These are phyloP conservation scores for Macrolepiota dolichaula DNA, from an alignment of 768 basidiomycete genomes.

Conservation along the genomic window DNA sequence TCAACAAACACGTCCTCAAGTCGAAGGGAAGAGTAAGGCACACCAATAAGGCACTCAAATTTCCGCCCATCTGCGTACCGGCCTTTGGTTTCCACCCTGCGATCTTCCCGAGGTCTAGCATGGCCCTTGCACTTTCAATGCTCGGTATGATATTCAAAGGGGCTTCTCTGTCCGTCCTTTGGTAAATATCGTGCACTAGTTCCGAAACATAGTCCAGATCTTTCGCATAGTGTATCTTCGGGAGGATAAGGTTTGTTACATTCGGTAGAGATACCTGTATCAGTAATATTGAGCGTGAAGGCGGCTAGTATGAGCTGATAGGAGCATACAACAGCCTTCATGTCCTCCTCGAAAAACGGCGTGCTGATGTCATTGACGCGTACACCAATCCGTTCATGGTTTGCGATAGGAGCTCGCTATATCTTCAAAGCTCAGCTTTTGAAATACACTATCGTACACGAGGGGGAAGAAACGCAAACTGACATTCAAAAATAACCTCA, in stretches of 20 bases:
- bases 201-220: constrained; percentile 65
- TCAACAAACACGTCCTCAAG: background rate
- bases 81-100: constrained; percentile 61
- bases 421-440: constrained; percentile 2
- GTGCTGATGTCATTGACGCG: constrained; percentile 68
- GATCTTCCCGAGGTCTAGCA: constrained; percentile 67
- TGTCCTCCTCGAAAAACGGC: constrained; percentile 62
- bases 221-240: constrained; percentile 72
- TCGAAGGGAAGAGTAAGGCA: constrained; percentile 19
- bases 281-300: background rate
- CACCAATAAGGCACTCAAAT: constrained; percentile 64
- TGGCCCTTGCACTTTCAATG: constrained; percentile 77
- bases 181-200: constrained; percentile 33
- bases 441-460: background rate
- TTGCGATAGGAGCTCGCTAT: constrained; percentile 28
- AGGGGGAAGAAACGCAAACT: constrained; percentile 14
- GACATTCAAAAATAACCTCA: constrained; percentile 56
- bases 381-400: constrained; percentile 56
- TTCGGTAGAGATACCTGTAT: constrained; percentile 27
- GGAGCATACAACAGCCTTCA: constrained; percentile 50
- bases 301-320: background rate
- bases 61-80: constrained; percentile 46
- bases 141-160: constrained; percentile 69
- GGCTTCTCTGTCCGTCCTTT: constrained; percentile 20
- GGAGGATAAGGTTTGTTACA: constrained; percentile 72